Evolutionary conservation across 306 rosid genomes (phyloP).

Genomic region (Aeschynomene evenia): DNA sequence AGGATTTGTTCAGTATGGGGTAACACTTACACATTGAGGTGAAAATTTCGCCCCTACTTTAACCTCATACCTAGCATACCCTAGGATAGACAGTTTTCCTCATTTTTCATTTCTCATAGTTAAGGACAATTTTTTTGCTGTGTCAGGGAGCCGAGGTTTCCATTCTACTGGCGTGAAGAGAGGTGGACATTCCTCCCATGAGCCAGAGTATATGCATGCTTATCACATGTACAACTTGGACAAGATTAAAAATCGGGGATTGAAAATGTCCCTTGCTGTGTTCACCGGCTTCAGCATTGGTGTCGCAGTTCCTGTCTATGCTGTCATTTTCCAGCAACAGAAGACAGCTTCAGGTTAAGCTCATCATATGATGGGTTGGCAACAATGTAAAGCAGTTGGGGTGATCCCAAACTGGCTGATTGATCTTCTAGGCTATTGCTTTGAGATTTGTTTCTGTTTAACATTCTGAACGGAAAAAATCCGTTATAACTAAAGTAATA

Average conservation of each 20-base stretch:
- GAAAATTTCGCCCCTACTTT: too few relatives aligned
- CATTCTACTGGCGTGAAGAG: conserved; percentile 51
- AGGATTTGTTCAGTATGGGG: too few relatives aligned
- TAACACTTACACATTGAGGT: too few relatives aligned
- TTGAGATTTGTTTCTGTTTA: conserved; percentile 30
- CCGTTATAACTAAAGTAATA: conserved; percentile 34
- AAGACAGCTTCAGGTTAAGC: conserved; percentile 49
- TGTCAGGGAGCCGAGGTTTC: conserved; percentile 46
- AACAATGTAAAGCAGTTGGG: conserved; percentile 23
- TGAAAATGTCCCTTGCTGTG: conserved; percentile 55
- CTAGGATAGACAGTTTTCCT: not conserved
- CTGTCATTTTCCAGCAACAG: conserved; percentile 60
- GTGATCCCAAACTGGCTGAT: conserved; percentile 27
- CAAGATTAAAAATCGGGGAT: conserved; percentile 41
- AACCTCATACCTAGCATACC: too few relatives aligned
- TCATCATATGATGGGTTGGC: conserved; percentile 14
- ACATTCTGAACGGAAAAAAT: conserved; percentile 32
- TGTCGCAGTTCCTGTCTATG: conserved; percentile 46
- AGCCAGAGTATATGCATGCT: conserved; percentile 47
- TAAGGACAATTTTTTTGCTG: conserved; percentile 7
- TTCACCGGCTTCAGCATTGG: conserved; percentile 54
- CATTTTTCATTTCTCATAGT: not conserved
- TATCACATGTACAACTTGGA: conserved; percentile 60
- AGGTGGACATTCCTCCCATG: conserved; percentile 50
- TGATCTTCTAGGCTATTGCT: conserved; percentile 17